Percentiles rank a stretch among this genome's conserved stretches.
These are phyloP conservation scores for Sesbania bispinosa DNA, from an alignment of 306 rosid genomes.

Conservation along the genomic window DNA sequence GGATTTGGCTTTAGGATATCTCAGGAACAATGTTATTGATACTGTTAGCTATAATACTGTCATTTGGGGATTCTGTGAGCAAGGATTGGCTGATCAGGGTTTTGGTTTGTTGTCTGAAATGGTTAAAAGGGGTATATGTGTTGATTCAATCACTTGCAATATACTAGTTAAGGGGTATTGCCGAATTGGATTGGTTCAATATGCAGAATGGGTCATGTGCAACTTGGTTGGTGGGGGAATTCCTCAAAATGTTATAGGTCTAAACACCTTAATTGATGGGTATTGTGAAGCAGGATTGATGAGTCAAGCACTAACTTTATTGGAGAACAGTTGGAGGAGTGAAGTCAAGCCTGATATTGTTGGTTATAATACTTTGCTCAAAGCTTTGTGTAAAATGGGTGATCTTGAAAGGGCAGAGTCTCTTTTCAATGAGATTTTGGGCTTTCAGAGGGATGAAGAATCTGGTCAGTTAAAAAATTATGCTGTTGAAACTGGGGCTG, in stretches of 20 bases:
- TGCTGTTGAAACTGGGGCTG: constrained; percentile 13
- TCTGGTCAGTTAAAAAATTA: constrained; percentile 9
- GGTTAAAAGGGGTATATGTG: constrained; percentile 48
- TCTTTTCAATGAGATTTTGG: constrained; percentile 45
- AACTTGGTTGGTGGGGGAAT: constrained; percentile 53
- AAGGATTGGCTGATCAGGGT: constrained; percentile 57
- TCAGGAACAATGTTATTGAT: constrained; percentile 42
- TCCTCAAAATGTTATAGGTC: constrained; percentile 46
- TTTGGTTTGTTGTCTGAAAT: constrained; percentile 72
- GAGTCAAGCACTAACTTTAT: constrained; percentile 46
- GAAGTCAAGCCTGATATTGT: constrained; percentile 51
- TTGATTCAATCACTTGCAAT: constrained; percentile 65
- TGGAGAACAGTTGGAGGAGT: constrained; percentile 39
- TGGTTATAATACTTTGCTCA: constrained; percentile 62
- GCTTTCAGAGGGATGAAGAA: constrained; percentile 27
- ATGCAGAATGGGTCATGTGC: constrained; percentile 57
- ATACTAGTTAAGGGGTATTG: constrained; percentile 64
- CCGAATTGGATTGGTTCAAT: constrained; percentile 47
- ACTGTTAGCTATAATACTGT: constrained; percentile 69
- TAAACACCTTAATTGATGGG: constrained; percentile 58
- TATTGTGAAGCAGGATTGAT: constrained; percentile 61
- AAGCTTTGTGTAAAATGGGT: constrained; percentile 55
- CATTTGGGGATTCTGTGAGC: constrained; percentile 64
- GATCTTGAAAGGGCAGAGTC: constrained; percentile 49
- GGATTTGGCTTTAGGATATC: constrained; percentile 53